These are phyloP conservation scores for Botrytis medusae DNA, from an alignment of 2,329 filamentous ascomycete genomes.

Conservation along the genomic window DNA sequence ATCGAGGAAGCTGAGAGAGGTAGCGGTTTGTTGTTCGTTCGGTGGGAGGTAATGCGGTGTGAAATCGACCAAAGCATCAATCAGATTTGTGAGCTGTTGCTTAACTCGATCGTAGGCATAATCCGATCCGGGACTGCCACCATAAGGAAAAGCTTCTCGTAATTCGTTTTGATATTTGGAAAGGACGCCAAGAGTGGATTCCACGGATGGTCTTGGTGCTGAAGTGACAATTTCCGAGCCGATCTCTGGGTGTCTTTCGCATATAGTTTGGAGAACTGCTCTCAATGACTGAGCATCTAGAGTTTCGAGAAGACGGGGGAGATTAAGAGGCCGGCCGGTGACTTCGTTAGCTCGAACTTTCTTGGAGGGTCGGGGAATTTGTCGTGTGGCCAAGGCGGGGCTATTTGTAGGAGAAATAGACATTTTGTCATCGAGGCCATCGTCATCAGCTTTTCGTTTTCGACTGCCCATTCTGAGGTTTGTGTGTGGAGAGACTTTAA, in stretches of 20 bases:
- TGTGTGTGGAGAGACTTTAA: conserved; percentile 46
- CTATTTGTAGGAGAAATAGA: conserved; percentile 83
- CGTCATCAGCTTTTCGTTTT: conserved; percentile 87
- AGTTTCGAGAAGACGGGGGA: conserved; percentile 86
- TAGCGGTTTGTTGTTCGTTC: conserved; percentile 77
- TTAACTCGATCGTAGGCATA: conserved; percentile 94
- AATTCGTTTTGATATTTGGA: conserved; percentile 78
- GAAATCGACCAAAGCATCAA: conserved; percentile 90
- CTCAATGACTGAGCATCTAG: conserved; percentile 83
- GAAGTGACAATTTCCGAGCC: conserved; percentile 78
- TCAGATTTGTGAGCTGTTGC: conserved; percentile 73
- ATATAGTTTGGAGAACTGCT: conserved; percentile 84
- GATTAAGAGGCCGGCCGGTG: conserved; percentile 61
- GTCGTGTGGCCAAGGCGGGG: conserved; percentile 69
- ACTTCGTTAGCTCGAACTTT: conserved; percentile 65
- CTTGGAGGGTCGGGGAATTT: conserved; percentile 66
- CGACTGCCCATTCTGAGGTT: conserved; percentile 51
- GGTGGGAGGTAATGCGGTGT: conserved; percentile 95
- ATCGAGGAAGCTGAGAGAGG: conserved; percentile 84
- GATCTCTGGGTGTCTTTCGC: conserved; percentile 83
- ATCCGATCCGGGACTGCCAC: conserved; percentile 81
- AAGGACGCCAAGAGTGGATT: conserved; percentile 77
- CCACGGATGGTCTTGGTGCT: conserved; percentile 83
- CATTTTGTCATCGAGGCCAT: conserved; percentile 80
- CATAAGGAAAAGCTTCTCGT: conserved; percentile 77